A percentile compares a stretch with the other conserved stretches of the same genome.
phyloP scores from a whole-genome alignment of 768 basidiomycete genomes.

The Suillus americanus region DNA sequence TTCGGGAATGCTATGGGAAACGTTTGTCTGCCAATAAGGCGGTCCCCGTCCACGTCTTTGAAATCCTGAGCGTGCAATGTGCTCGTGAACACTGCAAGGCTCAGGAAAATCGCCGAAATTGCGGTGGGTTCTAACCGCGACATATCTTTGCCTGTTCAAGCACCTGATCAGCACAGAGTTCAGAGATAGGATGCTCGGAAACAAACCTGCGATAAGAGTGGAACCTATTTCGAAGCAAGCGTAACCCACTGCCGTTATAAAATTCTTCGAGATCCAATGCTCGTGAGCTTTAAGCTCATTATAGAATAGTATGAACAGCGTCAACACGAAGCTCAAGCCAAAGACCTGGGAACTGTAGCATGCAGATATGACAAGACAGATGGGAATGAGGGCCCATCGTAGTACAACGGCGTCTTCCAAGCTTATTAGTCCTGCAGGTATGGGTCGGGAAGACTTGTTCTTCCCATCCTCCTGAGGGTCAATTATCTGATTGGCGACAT shows the following conservation, averaged over 20 bases:
- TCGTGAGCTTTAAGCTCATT: constrained; percentile 34
- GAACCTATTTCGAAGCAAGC: constrained; percentile 34
- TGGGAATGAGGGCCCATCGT: constrained; percentile 35
- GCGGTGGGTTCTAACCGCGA: constrained; percentile 11
- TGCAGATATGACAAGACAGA: constrained; percentile 36
- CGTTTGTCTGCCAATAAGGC: constrained; percentile 33
- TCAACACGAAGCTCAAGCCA: constrained; percentile 29
- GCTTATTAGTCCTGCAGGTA: constrained; percentile 45
- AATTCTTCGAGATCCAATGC: constrained; percentile 31
- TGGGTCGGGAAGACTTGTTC: constrained; percentile 46
- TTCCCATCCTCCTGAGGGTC: constrained; percentile 41
- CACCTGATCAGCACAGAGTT: not conserved
- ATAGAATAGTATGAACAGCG: constrained; percentile 34
- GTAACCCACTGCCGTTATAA: constrained; percentile 32
- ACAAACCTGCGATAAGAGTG: constrained; percentile 32
- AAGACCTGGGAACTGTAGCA: constrained; percentile 32
- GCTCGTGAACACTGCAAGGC: constrained; percentile 27
- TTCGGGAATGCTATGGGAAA: constrained; percentile 41
- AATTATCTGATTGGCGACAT: constrained; percentile 45
- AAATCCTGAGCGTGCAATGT: constrained; percentile 34
- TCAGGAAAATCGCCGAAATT: constrained; percentile 25
- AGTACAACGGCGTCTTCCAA: constrained; percentile 33
- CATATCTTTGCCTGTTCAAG: constrained; percentile 17
- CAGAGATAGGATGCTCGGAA: not conserved
- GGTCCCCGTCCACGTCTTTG: constrained; percentile 41